phyloP scores from a whole-genome alignment of 2,329 filamentous ascomycete species.

The Geosmithia putterillii region DNA sequence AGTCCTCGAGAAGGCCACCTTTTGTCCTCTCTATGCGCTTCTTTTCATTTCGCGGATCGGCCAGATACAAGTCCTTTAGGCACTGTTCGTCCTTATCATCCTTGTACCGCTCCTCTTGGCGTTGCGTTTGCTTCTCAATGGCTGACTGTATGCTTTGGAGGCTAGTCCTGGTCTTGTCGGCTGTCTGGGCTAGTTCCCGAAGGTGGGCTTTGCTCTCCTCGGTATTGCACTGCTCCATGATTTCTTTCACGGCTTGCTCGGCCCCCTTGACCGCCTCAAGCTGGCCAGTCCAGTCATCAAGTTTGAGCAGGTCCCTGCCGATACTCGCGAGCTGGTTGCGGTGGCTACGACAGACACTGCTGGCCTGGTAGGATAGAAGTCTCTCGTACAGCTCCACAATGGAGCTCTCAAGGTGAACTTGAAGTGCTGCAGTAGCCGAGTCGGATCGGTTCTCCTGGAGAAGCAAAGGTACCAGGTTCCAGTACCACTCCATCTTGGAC shows the following conservation, averaged over 20 bases:
- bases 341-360: conserved; percentile 23
- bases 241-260: conserved; percentile 9
- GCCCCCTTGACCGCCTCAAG: conserved; percentile 13
- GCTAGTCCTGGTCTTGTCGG: background rate
- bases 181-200: conserved; percentile 3
- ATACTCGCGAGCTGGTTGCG: conserved; percentile 13
- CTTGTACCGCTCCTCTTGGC: conserved; percentile 4
- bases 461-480: conserved; percentile 14
- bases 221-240: conserved; percentile 7
- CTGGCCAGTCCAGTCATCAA: conserved; percentile 20
- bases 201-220: conserved; percentile 5
- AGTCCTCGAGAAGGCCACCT: conserved; percentile 17
- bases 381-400: conserved; percentile 23
- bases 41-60: conserved; percentile 3
- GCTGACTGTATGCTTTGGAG: conserved; percentile 4
- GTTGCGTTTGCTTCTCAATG: conserved; percentile 6
- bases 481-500: conserved; percentile 25
- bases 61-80: background rate
- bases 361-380: conserved; percentile 25
- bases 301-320: conserved; percentile 13
- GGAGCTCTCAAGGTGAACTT: conserved; percentile 8
- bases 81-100: conserved; percentile 1
- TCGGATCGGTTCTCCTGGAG: conserved; percentile 8
- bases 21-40: conserved; percentile 12
- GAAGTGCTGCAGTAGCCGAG: conserved; percentile 4